These are phyloP conservation scores for Trichoderma pleuroti DNA, from an alignment of 2,329 filamentous ascomycete genomes.

Conservation along the genomic window DNA sequence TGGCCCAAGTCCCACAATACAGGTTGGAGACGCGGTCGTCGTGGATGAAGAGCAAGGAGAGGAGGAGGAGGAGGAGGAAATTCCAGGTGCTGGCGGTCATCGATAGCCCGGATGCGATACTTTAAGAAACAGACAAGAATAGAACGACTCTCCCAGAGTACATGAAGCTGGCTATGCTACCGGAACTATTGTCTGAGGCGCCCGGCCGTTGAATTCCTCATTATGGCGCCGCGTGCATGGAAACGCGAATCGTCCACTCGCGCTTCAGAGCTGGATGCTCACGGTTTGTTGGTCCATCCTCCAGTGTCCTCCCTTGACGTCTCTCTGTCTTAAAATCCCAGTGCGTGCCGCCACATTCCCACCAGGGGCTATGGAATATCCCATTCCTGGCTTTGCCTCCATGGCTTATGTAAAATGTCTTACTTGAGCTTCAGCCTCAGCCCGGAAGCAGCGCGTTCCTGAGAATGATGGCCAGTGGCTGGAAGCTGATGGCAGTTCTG, in stretches of 20 bases:
- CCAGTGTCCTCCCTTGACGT: background rate
- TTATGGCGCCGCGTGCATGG: background rate
- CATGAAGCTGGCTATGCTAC: background rate
- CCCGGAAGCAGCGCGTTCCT: background rate
- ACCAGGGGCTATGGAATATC: background rate
- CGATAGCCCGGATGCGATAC: background rate
- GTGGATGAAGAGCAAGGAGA: background rate
- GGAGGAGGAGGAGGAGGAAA: background rate
- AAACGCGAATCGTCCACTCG: background rate
- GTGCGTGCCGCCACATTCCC: background rate
- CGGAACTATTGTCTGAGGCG: background rate
- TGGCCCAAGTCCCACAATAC: conserved; percentile 40
- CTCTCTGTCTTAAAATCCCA: background rate
- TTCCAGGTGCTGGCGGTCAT: background rate
- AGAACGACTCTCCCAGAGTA: background rate
- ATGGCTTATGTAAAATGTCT: conserved; percentile 5
- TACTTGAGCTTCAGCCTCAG: background rate
- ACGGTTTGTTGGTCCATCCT: background rate
- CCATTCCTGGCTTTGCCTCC: background rate
- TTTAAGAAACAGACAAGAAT: background rate
- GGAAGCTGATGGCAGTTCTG: background rate
- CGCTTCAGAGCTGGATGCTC: background rate
- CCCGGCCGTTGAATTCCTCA: background rate
- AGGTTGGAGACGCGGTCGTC: conserved; percentile 47
- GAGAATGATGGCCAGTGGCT: background rate